Conservation (phyloP, 2,329 filamentous ascomycete species). For the Colletotrichum sp. region DNA sequence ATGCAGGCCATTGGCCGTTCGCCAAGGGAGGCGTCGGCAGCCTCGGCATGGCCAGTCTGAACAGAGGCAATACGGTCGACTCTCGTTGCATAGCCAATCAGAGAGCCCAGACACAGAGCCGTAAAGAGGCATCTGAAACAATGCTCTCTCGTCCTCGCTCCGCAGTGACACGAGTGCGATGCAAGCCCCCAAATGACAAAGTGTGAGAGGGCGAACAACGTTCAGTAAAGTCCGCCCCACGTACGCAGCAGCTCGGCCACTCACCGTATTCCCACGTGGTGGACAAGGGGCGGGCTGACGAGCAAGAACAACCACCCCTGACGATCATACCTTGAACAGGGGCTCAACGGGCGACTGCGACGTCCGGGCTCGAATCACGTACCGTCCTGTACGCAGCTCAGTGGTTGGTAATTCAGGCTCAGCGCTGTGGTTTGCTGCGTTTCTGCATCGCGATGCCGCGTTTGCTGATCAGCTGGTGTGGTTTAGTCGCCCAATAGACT, state of each 20-base stretch:
- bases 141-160: slow-evolving; percentile 4
- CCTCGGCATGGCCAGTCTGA: neutral
- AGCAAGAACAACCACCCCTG: slow-evolving; percentile 9
- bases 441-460: neutral
- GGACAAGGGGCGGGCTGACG: slow-evolving; percentile 9
- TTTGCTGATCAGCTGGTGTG: neutral
- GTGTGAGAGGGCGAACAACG: neutral
- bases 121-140: slow-evolving; percentile 17
- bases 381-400: neutral
- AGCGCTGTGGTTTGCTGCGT: neutral
- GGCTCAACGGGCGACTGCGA: neutral
- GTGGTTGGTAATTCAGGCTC: neutral
- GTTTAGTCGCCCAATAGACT: neutral
- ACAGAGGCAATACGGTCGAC: neutral
- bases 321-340: slow-evolving; percentile 14
- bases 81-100: slow-evolving; percentile 6
- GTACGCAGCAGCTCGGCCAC: neutral
- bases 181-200: slow-evolving; percentile 10
- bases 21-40: slow-evolving; percentile 2
- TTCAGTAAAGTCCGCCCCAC: neutral
- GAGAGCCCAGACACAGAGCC: neutral
- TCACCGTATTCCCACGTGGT: slow-evolving; percentile 19
- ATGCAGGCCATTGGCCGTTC: neutral
- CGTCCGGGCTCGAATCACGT: neutral
- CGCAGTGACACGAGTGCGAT: slow-evolving; percentile 16